Conservation (phyloP, 2,329 filamentous ascomycete genomes). For the Claviceps sp. region DNA sequence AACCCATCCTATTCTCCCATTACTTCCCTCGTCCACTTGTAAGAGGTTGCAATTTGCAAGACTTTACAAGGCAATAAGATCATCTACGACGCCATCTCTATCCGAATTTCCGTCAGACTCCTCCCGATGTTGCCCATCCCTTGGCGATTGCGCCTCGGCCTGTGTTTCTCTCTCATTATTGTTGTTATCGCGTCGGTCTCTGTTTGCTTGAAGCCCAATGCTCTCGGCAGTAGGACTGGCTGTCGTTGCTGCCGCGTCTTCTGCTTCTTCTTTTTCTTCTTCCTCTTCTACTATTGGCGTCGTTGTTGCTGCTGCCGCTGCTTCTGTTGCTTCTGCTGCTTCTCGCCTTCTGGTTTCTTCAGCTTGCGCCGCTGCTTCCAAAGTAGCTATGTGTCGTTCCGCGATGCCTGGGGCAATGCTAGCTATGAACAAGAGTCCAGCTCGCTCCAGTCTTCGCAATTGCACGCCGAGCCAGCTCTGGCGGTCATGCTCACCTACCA, state of each 20-base stretch:
- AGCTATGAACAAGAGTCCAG: constrained; percentile 48
- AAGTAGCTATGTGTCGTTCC: constrained; percentile 48
- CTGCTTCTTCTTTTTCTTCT: constrained; percentile 20
- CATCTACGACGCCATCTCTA: background rate
- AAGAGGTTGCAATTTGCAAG: background rate
- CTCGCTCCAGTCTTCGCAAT: constrained; percentile 42
- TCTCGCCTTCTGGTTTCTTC: constrained; percentile 30
- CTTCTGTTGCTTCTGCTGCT: constrained; percentile 22
- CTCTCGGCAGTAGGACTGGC: constrained; percentile 1
- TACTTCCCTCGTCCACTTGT: background rate
- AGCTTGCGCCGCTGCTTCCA: constrained; percentile 37
- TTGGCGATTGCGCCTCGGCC: constrained; percentile 2
- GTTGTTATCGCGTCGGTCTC: background rate
- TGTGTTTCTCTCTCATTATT: constrained; percentile 1
- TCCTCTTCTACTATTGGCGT: constrained; percentile 14
- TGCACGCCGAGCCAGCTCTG: constrained; percentile 24
- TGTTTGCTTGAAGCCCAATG: background rate
- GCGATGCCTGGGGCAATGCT: constrained; percentile 54
- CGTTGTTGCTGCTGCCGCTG: constrained; percentile 10
- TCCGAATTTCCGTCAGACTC: background rate
- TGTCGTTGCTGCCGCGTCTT: constrained; percentile 12
- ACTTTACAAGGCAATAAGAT: constrained; percentile 5
- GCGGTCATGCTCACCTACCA: constrained; percentile 29
- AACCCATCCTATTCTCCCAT: background rate
- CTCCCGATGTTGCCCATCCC: constrained; percentile 1